phyloP scores from a whole-genome alignment of 495 filamentous ascomycete species.

The Filosporella fistucella region DNA sequence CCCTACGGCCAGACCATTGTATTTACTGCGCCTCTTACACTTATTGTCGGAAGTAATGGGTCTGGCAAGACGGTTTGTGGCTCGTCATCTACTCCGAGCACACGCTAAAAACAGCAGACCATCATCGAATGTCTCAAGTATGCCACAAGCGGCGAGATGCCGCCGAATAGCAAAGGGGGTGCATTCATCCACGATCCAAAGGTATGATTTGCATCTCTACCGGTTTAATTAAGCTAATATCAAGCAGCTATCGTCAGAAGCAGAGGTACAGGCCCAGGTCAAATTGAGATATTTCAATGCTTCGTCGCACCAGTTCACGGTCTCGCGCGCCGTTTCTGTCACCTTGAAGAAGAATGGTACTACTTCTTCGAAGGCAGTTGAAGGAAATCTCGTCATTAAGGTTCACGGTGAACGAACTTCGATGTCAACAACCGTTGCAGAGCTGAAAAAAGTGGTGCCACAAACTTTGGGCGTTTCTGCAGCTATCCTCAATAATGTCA shows the following conservation, averaged over 20 bases:
- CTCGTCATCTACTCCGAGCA: neutral
- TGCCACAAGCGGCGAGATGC: slow-evolving; percentile 90
- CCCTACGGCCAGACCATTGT: slow-evolving; percentile 71
- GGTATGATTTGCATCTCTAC: slow-evolving; percentile 30
- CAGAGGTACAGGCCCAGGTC: slow-evolving; percentile 86
- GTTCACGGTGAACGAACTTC: slow-evolving; percentile 74
- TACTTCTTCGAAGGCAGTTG: slow-evolving; percentile 72
- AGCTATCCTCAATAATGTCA: slow-evolving; percentile 86
- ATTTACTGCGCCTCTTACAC: slow-evolving; percentile 84
- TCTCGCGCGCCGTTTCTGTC: slow-evolving; percentile 76
- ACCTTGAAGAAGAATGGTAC: slow-evolving; percentile 76
- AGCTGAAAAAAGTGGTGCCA: slow-evolving; percentile 79
- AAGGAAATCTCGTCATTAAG: slow-evolving; percentile 68
- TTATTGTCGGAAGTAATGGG: slow-evolving; percentile 96
- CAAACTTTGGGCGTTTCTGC: slow-evolving; percentile 86
- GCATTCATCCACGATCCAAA: slow-evolving; percentile 97
- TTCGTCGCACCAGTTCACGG: slow-evolving; percentile 70
- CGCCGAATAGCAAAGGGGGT: slow-evolving; percentile 88
- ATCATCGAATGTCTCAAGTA: slow-evolving; percentile 99
- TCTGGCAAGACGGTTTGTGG: slow-evolving; percentile 78
- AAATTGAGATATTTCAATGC: slow-evolving; percentile 80
- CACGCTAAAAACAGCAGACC: slow-evolving; percentile 45
- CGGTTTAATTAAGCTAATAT: slow-evolving; percentile 6
- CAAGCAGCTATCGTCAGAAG: slow-evolving; percentile 71
- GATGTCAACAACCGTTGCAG: slow-evolving; percentile 71